Evolutionary conservation across 139 green algal genomes (phyloP).

Genomic region (Ettlia oleoabundans): DNA sequence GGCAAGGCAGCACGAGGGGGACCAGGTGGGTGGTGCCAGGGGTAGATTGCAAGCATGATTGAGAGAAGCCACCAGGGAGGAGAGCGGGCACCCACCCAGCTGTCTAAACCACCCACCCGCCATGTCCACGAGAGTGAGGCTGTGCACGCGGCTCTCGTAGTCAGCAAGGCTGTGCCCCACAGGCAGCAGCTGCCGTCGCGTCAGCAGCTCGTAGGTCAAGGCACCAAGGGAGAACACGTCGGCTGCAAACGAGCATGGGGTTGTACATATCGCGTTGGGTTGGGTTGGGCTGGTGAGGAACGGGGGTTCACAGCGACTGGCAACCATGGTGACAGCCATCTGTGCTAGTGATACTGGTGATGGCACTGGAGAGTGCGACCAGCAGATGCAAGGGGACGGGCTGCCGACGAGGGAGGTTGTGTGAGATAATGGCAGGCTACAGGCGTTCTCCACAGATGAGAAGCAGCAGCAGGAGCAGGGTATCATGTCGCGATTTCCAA

Average conservation of each 20-base stretch:
- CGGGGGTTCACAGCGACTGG: background rate
- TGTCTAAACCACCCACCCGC: slow-evolving; percentile 7
- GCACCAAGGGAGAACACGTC: slow-evolving; percentile 83
- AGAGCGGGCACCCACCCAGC: background rate
- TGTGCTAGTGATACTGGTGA: no score
- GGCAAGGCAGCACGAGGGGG: background rate
- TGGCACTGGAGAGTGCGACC: no score
- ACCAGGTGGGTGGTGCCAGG: background rate
- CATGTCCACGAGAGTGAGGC: slow-evolving; percentile 47
- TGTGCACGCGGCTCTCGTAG: slow-evolving; percentile 50
- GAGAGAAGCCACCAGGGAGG: background rate
- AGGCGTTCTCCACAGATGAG: no score
- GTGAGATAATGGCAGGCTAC: no score
- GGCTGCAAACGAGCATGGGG: slow-evolving; percentile 44
- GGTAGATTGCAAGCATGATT: no score
- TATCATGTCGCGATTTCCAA: no score
- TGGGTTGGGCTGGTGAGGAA: background rate
- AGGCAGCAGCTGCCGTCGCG: slow-evolving; percentile 46
- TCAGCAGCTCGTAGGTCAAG: slow-evolving; percentile 70
- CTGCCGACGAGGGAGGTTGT: no score
- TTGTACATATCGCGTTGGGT: no score
- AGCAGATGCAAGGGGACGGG: no score
- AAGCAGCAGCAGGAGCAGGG: no score
- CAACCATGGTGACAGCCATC: background rate
- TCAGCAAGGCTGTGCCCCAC: slow-evolving; percentile 32